These are phyloP conservation scores for Yamadazyma atlantica DNA, from an alignment of 1,139 yeast species.

Conservation along the genomic window DNA sequence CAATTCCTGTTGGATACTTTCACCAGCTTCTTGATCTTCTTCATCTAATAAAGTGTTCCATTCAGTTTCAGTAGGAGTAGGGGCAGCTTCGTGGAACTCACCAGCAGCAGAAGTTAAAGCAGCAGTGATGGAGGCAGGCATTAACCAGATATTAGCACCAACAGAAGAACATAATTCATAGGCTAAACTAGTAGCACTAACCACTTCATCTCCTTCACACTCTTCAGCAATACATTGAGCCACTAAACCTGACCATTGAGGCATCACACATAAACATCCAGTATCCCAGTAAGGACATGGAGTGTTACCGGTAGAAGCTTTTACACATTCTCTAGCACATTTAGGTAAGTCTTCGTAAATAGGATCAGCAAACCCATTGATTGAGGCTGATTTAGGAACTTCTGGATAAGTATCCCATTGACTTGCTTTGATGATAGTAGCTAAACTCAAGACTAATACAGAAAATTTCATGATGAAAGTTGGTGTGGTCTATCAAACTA, in stretches of 20 bases:
- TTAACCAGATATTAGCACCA: conserved; percentile 49
- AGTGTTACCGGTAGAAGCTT: conserved; percentile 33
- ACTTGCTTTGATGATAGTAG: conserved; percentile 10
- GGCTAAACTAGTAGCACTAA: conserved; percentile 41
- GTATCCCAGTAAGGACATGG: conserved; percentile 58
- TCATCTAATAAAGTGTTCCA: conserved; percentile 12
- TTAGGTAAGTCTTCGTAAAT: conserved; percentile 38
- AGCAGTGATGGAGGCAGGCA: conserved; percentile 41
- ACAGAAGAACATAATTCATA: conserved; percentile 42
- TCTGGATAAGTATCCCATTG: conserved; percentile 42
- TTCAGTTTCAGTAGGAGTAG: conserved; percentile 12
- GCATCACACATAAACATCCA: conserved; percentile 54
- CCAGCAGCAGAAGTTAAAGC: conserved; percentile 19
- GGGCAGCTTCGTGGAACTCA: conserved; percentile 12
- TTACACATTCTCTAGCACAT: conserved; percentile 47
- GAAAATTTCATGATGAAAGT: conserved; percentile 2
- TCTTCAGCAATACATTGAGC: conserved; percentile 45
- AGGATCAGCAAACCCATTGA: conserved; percentile 57
- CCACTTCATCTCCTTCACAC: conserved; percentile 42
- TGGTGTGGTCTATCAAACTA: not conserved
- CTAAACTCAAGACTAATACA: conserved; percentile 4
- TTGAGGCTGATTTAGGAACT: conserved; percentile 49
- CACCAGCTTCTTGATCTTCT: conserved; percentile 5
- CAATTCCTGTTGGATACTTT: conserved; percentile 4
- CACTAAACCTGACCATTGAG: conserved; percentile 47